These are phyloP conservation scores for Suillus brevipes DNA, from an alignment of 768 basidiomycete species.

Conservation along the genomic window DNA sequence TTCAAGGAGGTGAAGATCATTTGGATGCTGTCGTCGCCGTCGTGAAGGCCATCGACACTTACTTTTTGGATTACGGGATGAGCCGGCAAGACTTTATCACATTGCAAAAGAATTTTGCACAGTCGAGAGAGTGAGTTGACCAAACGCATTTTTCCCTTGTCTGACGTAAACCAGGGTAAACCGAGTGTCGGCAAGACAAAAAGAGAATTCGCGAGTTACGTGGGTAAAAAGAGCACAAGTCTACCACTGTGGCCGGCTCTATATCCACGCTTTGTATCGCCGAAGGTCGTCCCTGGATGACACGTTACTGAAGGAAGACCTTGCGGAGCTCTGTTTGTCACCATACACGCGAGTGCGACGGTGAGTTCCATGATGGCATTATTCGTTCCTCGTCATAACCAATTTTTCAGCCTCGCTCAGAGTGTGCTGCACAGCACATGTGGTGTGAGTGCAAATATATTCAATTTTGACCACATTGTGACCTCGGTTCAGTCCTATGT, in stretches of 20 bases:
- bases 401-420: conserved; percentile 60
- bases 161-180: conserved; percentile 46
- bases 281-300: conserved; percentile 76
- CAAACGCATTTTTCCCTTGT: not conserved
- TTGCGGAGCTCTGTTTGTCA: conserved; percentile 75
- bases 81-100: conserved; percentile 57
- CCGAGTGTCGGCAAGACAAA: conserved; percentile 69
- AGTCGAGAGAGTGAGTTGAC: conserved; percentile 30
- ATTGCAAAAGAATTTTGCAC: conserved; percentile 49
- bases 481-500: conserved; percentile 55
- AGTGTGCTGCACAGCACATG: conserved; percentile 61
- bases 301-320: conserved; percentile 55
- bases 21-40: conserved; percentile 82
- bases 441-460: conserved; percentile 45
- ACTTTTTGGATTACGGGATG: conserved; percentile 70
- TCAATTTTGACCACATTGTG: conserved; percentile 6
- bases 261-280: conserved; percentile 76
- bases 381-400: conserved; percentile 9
- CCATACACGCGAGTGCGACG: conserved; percentile 77
- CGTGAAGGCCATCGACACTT: conserved; percentile 73
- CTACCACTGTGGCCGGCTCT: conserved; percentile 74
- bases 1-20: conserved; percentile 72
- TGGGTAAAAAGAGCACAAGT: conserved; percentile 78
- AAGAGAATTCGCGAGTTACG: conserved; percentile 71
- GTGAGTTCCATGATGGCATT: conserved; percentile 37